Percentiles rank a stretch among this genome's conserved stretches.
Evolutionary conservation across 75 land plant genomes (phyloP).

Genomic region (Cupressus sempervirens): DNA sequence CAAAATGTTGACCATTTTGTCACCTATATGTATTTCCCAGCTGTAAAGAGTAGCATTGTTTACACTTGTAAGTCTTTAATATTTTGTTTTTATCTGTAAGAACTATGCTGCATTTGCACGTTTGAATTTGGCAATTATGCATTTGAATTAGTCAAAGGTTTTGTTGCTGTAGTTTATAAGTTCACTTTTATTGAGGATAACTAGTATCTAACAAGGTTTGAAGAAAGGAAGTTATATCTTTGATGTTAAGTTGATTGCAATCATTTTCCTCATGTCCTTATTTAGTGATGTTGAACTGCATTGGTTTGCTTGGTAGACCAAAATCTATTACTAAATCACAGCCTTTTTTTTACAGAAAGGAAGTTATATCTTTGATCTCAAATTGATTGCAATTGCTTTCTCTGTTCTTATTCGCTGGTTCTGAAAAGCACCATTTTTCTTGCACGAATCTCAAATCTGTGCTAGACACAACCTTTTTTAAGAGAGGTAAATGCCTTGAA

Average conservation of each 20-base stretch:
- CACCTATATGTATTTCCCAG: not conserved
- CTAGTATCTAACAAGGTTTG: not conserved
- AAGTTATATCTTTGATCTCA: not conserved
- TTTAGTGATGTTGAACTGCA: not conserved
- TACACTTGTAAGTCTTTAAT: not conserved
- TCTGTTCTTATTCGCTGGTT: not conserved
- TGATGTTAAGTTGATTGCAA: not conserved
- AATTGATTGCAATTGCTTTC: too few relatives aligned
- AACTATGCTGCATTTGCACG: not conserved
- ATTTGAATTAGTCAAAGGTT: not conserved
- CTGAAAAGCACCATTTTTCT: not conserved
- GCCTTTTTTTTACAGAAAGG: not conserved
- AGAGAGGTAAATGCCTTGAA: too few relatives aligned
- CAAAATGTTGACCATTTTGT: not conserved
- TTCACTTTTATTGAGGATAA: not conserved
- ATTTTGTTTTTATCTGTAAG: not conserved
- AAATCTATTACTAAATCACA: not conserved
- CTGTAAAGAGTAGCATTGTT: not conserved
- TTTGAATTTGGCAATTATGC: not conserved
- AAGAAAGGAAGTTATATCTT: not conserved
- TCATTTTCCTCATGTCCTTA: not conserved
- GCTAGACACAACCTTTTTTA: not conserved
- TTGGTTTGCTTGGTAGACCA: not conserved
- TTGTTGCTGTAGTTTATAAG: not conserved
- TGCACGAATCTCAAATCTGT: not conserved